phyloP scores from a whole-genome alignment of 345 rosid genomes.

The Psidium friedrichsthalianum region DNA sequence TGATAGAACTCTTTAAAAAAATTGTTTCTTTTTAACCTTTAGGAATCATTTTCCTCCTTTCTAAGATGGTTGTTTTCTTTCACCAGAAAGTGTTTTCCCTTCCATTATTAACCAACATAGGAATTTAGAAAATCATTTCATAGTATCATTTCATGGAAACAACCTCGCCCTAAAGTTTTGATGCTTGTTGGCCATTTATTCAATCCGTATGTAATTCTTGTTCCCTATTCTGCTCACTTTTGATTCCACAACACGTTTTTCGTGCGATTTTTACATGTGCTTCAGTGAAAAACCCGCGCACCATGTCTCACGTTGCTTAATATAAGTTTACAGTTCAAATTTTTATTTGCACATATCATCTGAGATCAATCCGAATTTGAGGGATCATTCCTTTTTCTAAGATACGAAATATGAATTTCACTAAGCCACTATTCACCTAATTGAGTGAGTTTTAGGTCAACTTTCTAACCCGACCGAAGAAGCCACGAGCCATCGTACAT shows the following conservation, averaged over 20 bases:
- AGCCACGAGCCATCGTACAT: background rate
- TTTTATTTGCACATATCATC: background rate
- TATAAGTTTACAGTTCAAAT: background rate
- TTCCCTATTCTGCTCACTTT: background rate
- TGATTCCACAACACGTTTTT: background rate
- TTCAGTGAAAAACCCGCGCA: background rate
- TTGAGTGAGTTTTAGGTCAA: background rate
- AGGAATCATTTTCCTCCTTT: background rate
- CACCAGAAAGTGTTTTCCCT: background rate
- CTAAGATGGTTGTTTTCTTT: background rate
- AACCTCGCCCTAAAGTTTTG: background rate
- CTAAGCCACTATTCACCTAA: background rate
- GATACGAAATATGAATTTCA: too few relatives aligned
- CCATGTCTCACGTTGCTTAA: background rate
- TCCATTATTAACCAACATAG: background rate
- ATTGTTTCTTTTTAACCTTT: background rate
- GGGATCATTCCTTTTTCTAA: too few relatives aligned
- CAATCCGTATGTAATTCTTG: background rate
- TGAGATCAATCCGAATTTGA: background rate
- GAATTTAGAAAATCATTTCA: background rate
- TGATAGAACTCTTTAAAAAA: too few relatives aligned
- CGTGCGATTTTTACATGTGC: background rate
- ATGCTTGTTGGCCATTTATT: background rate
- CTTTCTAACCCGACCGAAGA: background rate
- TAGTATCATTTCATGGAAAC: background rate